Evolutionary conservation across 129 eudicot species (phyloP).

Genomic region (Arctium lappa): DNA sequence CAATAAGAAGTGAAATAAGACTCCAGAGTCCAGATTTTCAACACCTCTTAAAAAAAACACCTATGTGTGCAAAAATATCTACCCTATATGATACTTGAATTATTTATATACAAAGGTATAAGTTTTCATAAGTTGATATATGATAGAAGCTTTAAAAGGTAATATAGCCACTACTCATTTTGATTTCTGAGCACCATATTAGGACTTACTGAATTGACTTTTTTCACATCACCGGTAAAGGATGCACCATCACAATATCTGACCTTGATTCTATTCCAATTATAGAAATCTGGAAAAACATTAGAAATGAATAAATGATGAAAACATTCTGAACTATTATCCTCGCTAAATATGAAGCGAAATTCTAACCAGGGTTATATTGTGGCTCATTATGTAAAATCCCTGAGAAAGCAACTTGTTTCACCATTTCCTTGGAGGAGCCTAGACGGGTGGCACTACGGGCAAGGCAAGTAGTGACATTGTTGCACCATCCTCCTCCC

Average conservation of each 20-base stretch:
- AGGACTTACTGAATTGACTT: constrained; percentile 72
- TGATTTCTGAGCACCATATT: neutral
- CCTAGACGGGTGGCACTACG: constrained; percentile 61
- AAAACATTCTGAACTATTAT: neutral
- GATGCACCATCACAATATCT: constrained; percentile 96
- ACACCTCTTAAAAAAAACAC: neutral
- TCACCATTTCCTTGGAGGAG: constrained; percentile 68
- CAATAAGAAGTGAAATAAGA: neutral
- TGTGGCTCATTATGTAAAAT: constrained; percentile 52
- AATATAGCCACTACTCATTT: neutral
- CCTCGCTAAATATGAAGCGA: neutral
- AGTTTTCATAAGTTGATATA: neutral
- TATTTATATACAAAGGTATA: neutral
- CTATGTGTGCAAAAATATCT: neutral
- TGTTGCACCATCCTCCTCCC: constrained; percentile 99
- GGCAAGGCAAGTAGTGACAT: constrained; percentile 62
- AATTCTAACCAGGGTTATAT: constrained; percentile 63
- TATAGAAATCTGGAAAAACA: constrained; percentile 60
- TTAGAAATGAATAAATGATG: neutral
- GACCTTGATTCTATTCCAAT: constrained; percentile 88
- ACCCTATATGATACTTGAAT: neutral
- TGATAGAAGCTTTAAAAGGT: neutral
- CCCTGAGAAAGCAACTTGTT: constrained; percentile 73
- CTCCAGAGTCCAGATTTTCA: neutral
- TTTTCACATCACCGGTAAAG: constrained; percentile 77